These are phyloP conservation scores for Sclerotinia glacialis DNA, from an alignment of 2,329 filamentous ascomycete genomes.

Conservation along the genomic window DNA sequence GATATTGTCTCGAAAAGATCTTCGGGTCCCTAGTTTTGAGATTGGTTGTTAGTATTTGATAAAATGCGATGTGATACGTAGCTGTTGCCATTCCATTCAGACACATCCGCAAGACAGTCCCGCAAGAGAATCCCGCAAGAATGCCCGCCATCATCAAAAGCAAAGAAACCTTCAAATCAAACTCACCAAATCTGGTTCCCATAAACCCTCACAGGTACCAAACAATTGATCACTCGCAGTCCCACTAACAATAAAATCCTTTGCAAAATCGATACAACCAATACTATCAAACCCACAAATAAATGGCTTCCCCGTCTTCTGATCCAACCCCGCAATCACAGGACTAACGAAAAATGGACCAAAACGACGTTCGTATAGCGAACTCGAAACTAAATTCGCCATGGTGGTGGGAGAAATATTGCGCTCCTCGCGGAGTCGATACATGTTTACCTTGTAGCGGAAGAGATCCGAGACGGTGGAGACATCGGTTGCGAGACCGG, in stretches of 20 bases:
- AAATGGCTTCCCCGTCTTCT: constrained; percentile 90
- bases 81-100: neutral
- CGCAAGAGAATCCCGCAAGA: neutral
- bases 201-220: constrained; percentile 96
- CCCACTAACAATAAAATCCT: constrained; percentile 97
- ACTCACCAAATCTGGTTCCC: constrained; percentile 93
- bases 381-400: constrained; percentile 89
- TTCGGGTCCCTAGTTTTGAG: constrained; percentile 65
- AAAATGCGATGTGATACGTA: neutral
- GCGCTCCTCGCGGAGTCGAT: constrained; percentile 96
- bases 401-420: constrained; percentile 92
- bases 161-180: neutral
- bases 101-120: neutral
- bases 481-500: constrained; percentile 94
- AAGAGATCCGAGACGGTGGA: constrained; percentile 93
- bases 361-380: constrained; percentile 92
- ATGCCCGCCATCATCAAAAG: neutral
- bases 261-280: constrained; percentile 98
- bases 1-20: constrained; percentile 98
- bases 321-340: constrained; percentile 91
- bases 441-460: constrained; percentile 99
- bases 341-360: constrained; percentile 95
- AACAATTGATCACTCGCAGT: constrained; percentile 97
- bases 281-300: constrained; percentile 99
- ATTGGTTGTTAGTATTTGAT: constrained; percentile 12